Percentiles rank a stretch among this genome's conserved stretches.
These are phyloP conservation scores for Fusarium penzigii DNA, from an alignment of 2,329 filamentous ascomycete genomes.

Conservation along the genomic window DNA sequence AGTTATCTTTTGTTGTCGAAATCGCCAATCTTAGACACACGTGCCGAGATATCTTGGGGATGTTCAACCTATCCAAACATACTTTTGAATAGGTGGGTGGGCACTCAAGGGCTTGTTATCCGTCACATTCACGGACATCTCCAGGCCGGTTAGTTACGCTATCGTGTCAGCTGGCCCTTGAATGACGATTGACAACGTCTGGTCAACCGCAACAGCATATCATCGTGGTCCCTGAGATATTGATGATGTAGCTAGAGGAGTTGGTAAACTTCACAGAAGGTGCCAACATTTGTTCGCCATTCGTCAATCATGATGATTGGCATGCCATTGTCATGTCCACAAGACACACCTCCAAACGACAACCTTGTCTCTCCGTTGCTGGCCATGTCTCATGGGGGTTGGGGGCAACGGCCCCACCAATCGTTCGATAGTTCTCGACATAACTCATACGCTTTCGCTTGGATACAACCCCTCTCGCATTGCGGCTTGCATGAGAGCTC, in stretches of 20 bases:
- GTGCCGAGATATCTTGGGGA: slow-evolving; percentile 15
- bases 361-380: neutral
- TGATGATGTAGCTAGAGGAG: slow-evolving; percentile 12
- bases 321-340: neutral
- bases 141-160: slow-evolving; percentile 11
- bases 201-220: slow-evolving; percentile 27
- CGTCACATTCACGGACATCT: slow-evolving; percentile 15
- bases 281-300: neutral
- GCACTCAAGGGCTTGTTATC: slow-evolving; percentile 6
- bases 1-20: slow-evolving; percentile 13
- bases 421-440: slow-evolving; percentile 21
- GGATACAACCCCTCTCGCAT: slow-evolving; percentile 2
- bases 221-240: slow-evolving; percentile 21
- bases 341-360: too few species aligned
- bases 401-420: slow-evolving; percentile 15
- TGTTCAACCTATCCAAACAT: neutral
- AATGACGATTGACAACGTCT: slow-evolving; percentile 1
- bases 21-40: slow-evolving; percentile 21
- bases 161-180: slow-evolving; percentile 15
- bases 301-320: slow-evolving; percentile 6
- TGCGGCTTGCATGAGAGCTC: slow-evolving; percentile 16
- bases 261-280: neutral
- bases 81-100: slow-evolving; percentile 14
- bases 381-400: slow-evolving; percentile 20
- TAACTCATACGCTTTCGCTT: slow-evolving; percentile 7